phyloP scores from a whole-genome alignment of 257 asterid genomes.

The Capsicum rhomboideum region DNA sequence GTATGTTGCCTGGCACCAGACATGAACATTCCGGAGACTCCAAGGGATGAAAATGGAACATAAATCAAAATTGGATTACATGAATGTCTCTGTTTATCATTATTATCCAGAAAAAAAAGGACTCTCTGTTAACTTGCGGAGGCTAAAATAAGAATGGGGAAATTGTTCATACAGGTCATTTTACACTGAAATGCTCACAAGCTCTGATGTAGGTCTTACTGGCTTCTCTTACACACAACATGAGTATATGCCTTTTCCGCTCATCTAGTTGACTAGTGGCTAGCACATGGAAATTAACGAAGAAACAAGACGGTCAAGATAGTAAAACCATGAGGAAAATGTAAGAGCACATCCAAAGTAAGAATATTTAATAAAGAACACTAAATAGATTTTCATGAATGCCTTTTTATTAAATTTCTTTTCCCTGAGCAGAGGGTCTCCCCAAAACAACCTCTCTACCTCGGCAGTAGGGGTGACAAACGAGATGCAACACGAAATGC shows the following conservation, averaged over 20 bases:
- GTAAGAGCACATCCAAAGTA: neutral
- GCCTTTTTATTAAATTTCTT: neutral
- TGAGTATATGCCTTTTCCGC: neutral
- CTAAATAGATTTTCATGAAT: neutral
- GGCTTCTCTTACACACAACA: neutral
- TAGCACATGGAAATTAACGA: neutral
- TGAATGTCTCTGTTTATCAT: neutral
- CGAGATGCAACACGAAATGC: neutral
- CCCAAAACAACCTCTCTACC: no score
- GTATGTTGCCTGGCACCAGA: neutral
- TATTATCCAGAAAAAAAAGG: no score
- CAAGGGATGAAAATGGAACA: neutral
- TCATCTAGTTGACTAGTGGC: neutral
- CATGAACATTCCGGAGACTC: neutral
- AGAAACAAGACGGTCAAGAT: neutral
- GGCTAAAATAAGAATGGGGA: no score
- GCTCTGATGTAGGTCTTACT: neutral
- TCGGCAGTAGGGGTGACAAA: no score
- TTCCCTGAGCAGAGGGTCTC: no score
- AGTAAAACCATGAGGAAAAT: neutral
- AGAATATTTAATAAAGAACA: neutral
- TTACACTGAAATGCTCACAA: neutral
- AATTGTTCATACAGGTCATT: neutral
- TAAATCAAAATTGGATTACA: neutral
- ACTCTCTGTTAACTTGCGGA: no score